phyloP scores from a whole-genome alignment of 2,329 filamentous ascomycete genomes.

The Colletotrichum trifolii region DNA sequence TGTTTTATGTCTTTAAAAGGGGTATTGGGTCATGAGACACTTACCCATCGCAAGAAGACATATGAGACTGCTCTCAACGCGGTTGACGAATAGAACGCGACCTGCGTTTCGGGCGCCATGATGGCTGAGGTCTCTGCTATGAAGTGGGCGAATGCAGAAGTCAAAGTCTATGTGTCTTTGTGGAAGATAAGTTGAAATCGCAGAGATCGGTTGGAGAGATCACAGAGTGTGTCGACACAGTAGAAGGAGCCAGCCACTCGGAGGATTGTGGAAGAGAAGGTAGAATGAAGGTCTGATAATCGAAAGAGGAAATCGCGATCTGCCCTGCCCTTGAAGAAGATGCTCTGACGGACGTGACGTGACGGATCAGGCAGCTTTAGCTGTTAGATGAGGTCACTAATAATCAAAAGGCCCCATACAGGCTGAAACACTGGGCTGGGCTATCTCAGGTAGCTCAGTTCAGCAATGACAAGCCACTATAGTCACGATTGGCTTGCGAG shows the following conservation, averaged over 20 bases:
- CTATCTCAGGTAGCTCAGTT: not conserved
- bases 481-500: not conserved
- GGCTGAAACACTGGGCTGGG: constrained; percentile 24
- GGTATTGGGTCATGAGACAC: constrained; percentile 1
- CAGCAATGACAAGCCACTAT: constrained; percentile 26
- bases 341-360: constrained; percentile 18
- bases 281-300: constrained; percentile 14
- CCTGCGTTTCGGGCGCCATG: constrained; percentile 46
- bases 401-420: constrained; percentile 28
- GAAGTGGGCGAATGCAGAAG: constrained; percentile 42
- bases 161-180: constrained; percentile 28
- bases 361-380: constrained; percentile 22
- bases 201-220: not conserved
- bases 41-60: constrained; percentile 72
- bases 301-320: constrained; percentile 9
- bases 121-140: constrained; percentile 8
- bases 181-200: not conserved
- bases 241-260: constrained; percentile 15
- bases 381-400: constrained; percentile 36
- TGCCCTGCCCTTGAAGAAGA: constrained; percentile 22
- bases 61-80: constrained; percentile 62
- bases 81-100: constrained; percentile 58
- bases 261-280: not conserved
- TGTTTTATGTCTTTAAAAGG: constrained; percentile 1
- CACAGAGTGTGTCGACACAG: not conserved